Evolutionary conservation across 805 yeast genomes (phyloP), one percentile per base, ranked within the genome.

Genomic region (Starmerella sp.): DNA sequence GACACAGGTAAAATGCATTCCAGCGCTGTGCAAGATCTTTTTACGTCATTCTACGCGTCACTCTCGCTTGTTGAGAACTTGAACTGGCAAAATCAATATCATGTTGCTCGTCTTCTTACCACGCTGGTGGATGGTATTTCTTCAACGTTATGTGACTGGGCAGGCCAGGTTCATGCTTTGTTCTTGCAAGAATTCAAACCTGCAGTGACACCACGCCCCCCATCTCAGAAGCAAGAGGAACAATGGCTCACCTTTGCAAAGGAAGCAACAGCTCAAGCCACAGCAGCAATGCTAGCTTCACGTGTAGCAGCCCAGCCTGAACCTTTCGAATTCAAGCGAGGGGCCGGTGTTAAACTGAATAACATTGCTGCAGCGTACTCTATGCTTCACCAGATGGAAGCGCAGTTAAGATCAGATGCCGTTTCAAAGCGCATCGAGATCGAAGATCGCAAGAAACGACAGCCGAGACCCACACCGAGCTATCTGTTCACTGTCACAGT

Each of bases 311-410:
- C 39, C 9, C 47, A 45, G 42, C 62, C 63, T 3, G 76, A 79
- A 3, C 76, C 74, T 14, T 83, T 89, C 63, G 75, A 77, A 45
- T 84, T 84, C 69, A 73, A 75, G 55, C 71, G 75, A 6, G 74
- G 76, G 52, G 81, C 89, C 0, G 86, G 95, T 68, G 79, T 84
- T n/a, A 81, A 84, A n/a, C 71, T 87, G 57, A 86, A 85, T 67
- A 81, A 88, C 62, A 64, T 88, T 9, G 72, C 67, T 45, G 63
- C 61, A 13, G 71, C 72, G 0, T 59, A 60, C 45, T 56, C 59
- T 35, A 55, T 60, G 54, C 53, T 63, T 14, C 53, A 57, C 37
- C 49, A 56, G 34, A 61, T 62, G 64, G 66, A 64, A 62, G 77
- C 73, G 1, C 64, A 73, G 29, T 60, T 85, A 13, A 79, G 83